Conservation (phyloP, 768 basidiomycete genomes). For the Saitozyma podzolica region DNA sequence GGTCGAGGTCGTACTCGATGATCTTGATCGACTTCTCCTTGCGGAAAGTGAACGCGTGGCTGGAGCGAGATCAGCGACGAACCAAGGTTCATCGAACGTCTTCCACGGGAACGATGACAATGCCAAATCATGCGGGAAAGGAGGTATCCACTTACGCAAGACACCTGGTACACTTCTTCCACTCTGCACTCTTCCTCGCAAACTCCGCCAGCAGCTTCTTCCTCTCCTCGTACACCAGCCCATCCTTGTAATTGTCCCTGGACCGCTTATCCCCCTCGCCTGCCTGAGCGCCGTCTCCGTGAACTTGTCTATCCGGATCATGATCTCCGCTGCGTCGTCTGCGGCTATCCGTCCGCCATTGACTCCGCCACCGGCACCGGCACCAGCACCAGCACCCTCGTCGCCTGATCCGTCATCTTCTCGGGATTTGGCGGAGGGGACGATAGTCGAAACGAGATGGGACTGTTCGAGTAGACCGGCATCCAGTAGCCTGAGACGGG, state of each 20-base stretch:
- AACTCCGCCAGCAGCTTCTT: slow-evolving; percentile 82
- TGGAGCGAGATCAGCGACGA: slow-evolving; percentile 41
- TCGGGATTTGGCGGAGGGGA: slow-evolving; percentile 21
- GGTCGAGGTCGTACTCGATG: slow-evolving; percentile 83
- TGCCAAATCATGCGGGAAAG: background rate
- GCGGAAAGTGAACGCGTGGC: slow-evolving; percentile 79
- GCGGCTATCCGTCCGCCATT: slow-evolving; percentile 51
- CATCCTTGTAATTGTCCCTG: slow-evolving; percentile 80
- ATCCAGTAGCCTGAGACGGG: slow-evolving; percentile 83
- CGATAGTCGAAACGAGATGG: slow-evolving; percentile 67
- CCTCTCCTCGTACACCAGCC: slow-evolving; percentile 78
- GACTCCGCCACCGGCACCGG: slow-evolving; percentile 52
- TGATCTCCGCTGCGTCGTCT: slow-evolving; percentile 44
- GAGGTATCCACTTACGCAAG: slow-evolving; percentile 64
- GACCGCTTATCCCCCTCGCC: slow-evolving; percentile 54
- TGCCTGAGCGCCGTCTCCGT: slow-evolving; percentile 28
- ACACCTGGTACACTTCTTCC: slow-evolving; percentile 71
- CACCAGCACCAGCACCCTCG: slow-evolving; percentile 54
- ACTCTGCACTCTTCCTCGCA: slow-evolving; percentile 57
- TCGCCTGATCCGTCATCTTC: slow-evolving; percentile 14
- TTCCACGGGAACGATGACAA: slow-evolving; percentile 2
- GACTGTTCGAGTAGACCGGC: slow-evolving; percentile 83
- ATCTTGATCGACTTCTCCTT: slow-evolving; percentile 94
- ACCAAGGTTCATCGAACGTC: no score
- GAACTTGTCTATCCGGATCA: slow-evolving; percentile 42